Conservation (phyloP, 169 alveolate species). For the Babesia caballi region DNA sequence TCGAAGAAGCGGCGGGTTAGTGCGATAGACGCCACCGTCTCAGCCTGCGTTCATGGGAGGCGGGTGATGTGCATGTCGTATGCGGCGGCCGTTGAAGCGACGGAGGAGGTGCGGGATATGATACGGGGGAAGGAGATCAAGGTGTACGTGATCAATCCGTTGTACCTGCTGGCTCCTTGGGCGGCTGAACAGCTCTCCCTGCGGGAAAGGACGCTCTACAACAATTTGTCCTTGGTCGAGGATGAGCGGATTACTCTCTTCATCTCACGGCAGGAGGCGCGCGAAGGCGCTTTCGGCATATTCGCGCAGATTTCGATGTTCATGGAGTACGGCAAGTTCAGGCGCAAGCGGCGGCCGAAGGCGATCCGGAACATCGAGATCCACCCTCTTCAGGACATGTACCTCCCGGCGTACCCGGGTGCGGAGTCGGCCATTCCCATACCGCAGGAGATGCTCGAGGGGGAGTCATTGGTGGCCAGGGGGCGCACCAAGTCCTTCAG, state of each 20-base stretch:
- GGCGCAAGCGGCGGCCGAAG: constrained; percentile 1
- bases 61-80: constrained; percentile 43
- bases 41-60: constrained; percentile 1
- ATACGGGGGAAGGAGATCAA: constrained; percentile 14
- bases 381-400: constrained; percentile 23
- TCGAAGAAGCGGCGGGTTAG: background rate
- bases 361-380: constrained; percentile 28
- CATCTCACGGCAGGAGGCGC: constrained; percentile 37
- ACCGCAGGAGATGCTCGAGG: constrained; percentile 50
- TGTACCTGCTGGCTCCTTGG: constrained; percentile 63
- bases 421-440: constrained; percentile 2
- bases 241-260: constrained; percentile 20
- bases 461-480: constrained; percentile 27
- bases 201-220: constrained; percentile 43
- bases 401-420: constrained; percentile 5
- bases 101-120: constrained; percentile 19
- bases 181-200: constrained; percentile 9
- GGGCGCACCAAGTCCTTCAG: constrained; percentile 23
- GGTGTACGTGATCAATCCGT: constrained; percentile 47
- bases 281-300: constrained; percentile 41
- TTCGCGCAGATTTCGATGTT: constrained; percentile 57
- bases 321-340: constrained; percentile 24
- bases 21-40: constrained; percentile 20
- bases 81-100: constrained; percentile 47
- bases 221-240: constrained; percentile 47